A percentile compares a stretch with the other conserved stretches of the same genome.
phyloP scores from a whole-genome alignment of 2,329 filamentous ascomycete genomes.

The Stromatinia cepivora region DNA sequence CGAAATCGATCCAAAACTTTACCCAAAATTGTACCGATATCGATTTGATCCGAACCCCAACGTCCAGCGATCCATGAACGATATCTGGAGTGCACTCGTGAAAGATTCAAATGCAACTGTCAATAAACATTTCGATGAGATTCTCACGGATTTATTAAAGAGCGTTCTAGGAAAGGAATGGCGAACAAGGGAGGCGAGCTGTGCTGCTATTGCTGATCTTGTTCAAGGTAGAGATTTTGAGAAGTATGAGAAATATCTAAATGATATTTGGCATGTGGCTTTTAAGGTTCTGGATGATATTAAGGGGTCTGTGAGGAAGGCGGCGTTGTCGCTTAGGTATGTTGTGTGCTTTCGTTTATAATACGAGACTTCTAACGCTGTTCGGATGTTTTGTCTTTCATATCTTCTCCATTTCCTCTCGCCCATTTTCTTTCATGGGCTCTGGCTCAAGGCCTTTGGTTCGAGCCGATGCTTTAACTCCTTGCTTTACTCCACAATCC shows the following conservation, averaged over 20 bases:
- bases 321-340: slow-evolving; percentile 66
- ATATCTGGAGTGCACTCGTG: slow-evolving; percentile 95
- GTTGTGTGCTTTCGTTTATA: background rate
- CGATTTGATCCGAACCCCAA: slow-evolving; percentile 93
- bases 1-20: slow-evolving; percentile 85
- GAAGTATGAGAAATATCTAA: slow-evolving; percentile 81
- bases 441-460: background rate
- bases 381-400: background rate
- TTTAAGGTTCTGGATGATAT: slow-evolving; percentile 96
- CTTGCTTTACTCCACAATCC: background rate
- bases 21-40: slow-evolving; percentile 92
- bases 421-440: background rate
- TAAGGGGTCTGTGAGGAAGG: slow-evolving; percentile 81
- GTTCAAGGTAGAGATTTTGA: slow-evolving; percentile 75
- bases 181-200: slow-evolving; percentile 90
- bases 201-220: slow-evolving; percentile 83
- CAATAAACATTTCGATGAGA: slow-evolving; percentile 80
- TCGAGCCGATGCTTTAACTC: background rate
- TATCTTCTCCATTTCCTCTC: background rate
- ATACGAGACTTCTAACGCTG: too few species aligned
- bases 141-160: slow-evolving; percentile 82
- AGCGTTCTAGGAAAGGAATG: slow-evolving; percentile 90
- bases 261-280: slow-evolving; percentile 79
- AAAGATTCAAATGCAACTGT: slow-evolving; percentile 79
- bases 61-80: slow-evolving; percentile 92